These are phyloP conservation scores for Sungouiozyma ichnusensis DNA, from an alignment of 805 yeast genomes.

Conservation along the genomic window DNA sequence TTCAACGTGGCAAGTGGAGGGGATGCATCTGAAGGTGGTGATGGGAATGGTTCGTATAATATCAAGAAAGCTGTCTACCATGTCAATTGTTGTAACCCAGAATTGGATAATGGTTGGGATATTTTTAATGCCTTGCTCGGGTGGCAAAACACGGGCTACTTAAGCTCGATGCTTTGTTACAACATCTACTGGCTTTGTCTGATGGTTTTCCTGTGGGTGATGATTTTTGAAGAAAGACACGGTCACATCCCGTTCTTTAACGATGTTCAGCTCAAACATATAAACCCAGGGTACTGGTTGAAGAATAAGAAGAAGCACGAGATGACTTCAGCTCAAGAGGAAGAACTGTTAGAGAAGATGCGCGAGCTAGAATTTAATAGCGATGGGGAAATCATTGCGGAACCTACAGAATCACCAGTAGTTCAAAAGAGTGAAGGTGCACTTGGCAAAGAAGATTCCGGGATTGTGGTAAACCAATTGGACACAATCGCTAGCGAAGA, in stretches of 20 bases:
- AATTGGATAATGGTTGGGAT: constrained; percentile 90
- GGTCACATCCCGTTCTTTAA: constrained; percentile 72
- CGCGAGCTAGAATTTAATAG: constrained; percentile 30
- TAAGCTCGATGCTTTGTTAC: constrained; percentile 84
- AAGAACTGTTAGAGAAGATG: constrained; percentile 39
- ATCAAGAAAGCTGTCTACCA: constrained; percentile 79
- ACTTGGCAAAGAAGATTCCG: background rate
- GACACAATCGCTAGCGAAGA: background rate
- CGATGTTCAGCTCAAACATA: constrained; percentile 35
- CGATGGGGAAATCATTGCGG: constrained; percentile 24
- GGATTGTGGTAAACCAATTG: background rate
- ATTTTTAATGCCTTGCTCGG: constrained; percentile 89
- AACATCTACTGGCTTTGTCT: constrained; percentile 78
- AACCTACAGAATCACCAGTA: constrained; percentile 6
- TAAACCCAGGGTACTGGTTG: constrained; percentile 67
- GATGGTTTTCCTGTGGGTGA: constrained; percentile 42
- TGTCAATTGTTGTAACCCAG: constrained; percentile 95
- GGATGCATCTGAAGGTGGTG: constrained; percentile 87
- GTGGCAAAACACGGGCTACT: constrained; percentile 95
- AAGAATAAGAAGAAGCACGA: constrained; percentile 58
- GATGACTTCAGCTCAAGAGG: constrained; percentile 42
- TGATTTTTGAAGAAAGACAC: constrained; percentile 74
- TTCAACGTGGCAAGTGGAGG: constrained; percentile 72
- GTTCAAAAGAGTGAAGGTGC: background rate
- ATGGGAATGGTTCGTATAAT: constrained; percentile 93